Base-by-base conservation (phyloP, 768 basidiomycete species). In the Leccinum disarticulatum region DNA sequence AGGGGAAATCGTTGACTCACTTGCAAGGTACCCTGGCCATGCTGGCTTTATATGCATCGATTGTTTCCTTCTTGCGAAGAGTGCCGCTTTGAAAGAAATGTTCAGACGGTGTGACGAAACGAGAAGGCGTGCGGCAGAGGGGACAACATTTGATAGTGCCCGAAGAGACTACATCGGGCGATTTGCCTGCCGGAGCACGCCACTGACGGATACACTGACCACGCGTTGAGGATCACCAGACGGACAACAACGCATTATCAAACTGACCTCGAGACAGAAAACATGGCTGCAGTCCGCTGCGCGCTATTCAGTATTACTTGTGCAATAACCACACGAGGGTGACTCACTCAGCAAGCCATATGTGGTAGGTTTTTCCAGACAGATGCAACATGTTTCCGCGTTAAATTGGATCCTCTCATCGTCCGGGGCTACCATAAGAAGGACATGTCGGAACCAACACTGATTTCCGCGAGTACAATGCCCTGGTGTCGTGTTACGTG, bases 71-170 rank as follows among this genome's bases (percentile, higher is more conserved):
- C 72, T 90, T 92, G 55, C 79, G 79, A 10, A 79, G 72, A 57
- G 83, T 76, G 4, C 77, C 83, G 3, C 83, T 79, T 15, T 79
- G 79, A 69, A 80, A 86, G 72, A 86, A 91, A 49, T 78, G 76
- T n/a, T 85, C 86, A 3, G 90, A 90, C 0, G 91, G 91, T 11
- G 83, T 87, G 33, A 91, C 83, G 61, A 87, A 91, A 52, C 79
- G 81, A 46, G 90, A 88, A 4, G 79, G 66, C 3, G 79, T 70
- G 33, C 91, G 86, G 68, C 91, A 93, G 76, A 90, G 84, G 0
- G 91, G 91, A 67, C 91, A 93, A 48, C 81, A 85, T 77, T 92
- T 92, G 62, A 81, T 86, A 55, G 81, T 84, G 22, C 81, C 83
- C 6, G 87, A 85, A 38, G 76, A 72, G 25, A 83, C 70, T 6